Evolutionary conservation across 805 yeast genomes (phyloP).

Genomic region (Vanderwaltozyma verrucispora): DNA sequence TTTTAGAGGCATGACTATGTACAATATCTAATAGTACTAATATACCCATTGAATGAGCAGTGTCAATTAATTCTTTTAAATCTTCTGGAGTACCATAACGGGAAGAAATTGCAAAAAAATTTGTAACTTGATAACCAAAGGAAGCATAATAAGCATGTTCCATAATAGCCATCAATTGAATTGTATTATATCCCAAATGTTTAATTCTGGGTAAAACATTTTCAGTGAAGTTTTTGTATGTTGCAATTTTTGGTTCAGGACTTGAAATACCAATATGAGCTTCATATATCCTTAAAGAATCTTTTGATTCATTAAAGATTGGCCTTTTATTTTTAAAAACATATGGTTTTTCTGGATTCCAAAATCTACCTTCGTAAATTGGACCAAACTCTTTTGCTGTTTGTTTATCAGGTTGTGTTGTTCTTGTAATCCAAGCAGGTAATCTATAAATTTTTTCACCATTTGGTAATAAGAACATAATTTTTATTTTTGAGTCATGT

Average conservation of each 20-base stretch:
- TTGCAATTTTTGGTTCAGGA: slow-evolving; percentile 75
- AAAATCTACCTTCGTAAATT: slow-evolving; percentile 77
- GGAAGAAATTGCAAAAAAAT: slow-evolving; percentile 82
- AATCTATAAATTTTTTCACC: slow-evolving; percentile 70
- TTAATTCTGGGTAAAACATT: slow-evolving; percentile 77
- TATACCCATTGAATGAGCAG: slow-evolving; percentile 83
- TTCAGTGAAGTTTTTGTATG: slow-evolving; percentile 74
- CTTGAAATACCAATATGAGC: slow-evolving; percentile 94
- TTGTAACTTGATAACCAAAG: slow-evolving; percentile 94
- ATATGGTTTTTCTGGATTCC: slow-evolving; percentile 70
- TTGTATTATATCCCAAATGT: slow-evolving; percentile 80
- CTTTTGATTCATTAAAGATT: slow-evolving; percentile 30
- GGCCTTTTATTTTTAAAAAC: slow-evolving; percentile 61
- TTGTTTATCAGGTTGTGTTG: slow-evolving; percentile 61
- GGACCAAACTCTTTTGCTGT: slow-evolving; percentile 31
- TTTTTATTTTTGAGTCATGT: slow-evolving; percentile 72
- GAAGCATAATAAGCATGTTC: slow-evolving; percentile 98
- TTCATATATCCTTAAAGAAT: slow-evolving; percentile 70
- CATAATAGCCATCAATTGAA: slow-evolving; percentile 97
- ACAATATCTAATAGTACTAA: slow-evolving; percentile 85
- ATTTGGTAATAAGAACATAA: slow-evolving; percentile 50
- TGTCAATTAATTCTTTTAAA: slow-evolving; percentile 77
- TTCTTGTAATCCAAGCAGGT: slow-evolving; percentile 84
- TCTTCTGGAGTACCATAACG: slow-evolving; percentile 95
- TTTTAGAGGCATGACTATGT: slow-evolving; percentile 92